phyloP scores from a whole-genome alignment of 2,329 filamentous ascomycete genomes.

The Aurifilum marmelostoma region DNA sequence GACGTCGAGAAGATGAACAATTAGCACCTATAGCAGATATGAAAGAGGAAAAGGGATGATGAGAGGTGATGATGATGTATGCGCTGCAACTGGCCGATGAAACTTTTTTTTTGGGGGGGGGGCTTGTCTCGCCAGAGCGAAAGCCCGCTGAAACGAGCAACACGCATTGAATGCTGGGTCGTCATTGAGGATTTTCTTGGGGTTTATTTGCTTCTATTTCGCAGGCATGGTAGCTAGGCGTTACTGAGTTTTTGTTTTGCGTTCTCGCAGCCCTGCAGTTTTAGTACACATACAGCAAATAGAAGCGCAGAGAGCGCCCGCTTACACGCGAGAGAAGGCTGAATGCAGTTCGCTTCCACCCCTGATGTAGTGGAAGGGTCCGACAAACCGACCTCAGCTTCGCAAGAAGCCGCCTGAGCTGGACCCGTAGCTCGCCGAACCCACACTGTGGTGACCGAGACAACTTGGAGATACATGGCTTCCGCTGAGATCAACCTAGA shows the following conservation, averaged over 20 bases:
- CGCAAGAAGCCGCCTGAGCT: neutral
- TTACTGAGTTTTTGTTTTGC: conserved; percentile 20
- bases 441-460: neutral
- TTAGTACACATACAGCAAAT: conserved; percentile 14
- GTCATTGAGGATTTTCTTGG: conserved; percentile 7
- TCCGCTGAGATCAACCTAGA: neutral
- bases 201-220: neutral
- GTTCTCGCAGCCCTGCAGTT: conserved; percentile 6
- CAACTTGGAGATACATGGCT: neutral
- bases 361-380: neutral
- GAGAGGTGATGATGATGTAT: neutral
- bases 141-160: neutral
- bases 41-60: conserved; percentile 27
- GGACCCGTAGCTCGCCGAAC: neutral
- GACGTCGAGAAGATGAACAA: conserved; percentile 76
- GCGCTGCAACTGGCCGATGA: neutral
- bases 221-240: conserved; percentile 27
- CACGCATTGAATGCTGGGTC: neutral
- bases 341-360: neutral
- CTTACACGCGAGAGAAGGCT: neutral
- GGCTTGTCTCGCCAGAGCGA: neutral
- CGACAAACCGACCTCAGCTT: neutral
- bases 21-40: conserved; percentile 18
- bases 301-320: neutral
- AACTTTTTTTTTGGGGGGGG: neutral